phyloP scores from a whole-genome alignment of 768 basidiomycete species.

The Solioccasus polychromus region DNA sequence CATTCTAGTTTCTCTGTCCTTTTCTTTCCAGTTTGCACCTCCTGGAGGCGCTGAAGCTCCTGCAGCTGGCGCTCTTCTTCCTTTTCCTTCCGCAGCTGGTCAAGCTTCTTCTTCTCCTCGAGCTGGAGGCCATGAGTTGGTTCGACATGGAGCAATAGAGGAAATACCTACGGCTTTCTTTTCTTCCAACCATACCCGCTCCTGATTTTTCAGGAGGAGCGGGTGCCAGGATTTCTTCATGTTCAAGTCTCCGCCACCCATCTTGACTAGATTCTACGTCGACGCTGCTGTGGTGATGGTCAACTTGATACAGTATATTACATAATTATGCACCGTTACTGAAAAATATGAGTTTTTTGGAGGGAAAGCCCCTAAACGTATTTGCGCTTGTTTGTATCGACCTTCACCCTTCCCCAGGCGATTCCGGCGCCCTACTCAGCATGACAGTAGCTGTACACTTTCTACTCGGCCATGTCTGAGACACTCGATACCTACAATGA shows the following conservation, averaged over 20 bases:
- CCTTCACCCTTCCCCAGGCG: background rate
- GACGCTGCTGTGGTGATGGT: constrained; percentile 9
- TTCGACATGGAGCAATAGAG: background rate
- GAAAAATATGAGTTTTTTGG: background rate
- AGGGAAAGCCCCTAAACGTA: background rate
- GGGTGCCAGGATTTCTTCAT: constrained; percentile 99
- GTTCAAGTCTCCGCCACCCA: constrained; percentile 98
- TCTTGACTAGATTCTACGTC: constrained; percentile 48
- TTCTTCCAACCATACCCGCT: constrained; percentile 98
- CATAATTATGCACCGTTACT: constrained; percentile 2
- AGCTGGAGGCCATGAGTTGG: constrained; percentile 49
- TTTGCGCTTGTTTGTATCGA: constrained; percentile 33
- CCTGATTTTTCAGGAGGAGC: constrained; percentile 96
- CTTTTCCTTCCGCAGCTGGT: constrained; percentile 95
- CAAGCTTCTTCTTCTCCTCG: constrained; percentile 97
- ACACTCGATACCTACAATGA: constrained; percentile 28
- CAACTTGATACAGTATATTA: background rate
- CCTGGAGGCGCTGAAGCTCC: constrained; percentile 93
- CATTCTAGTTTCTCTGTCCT: constrained; percentile 93
- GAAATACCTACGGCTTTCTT: constrained; percentile 78
- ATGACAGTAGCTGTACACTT: constrained; percentile 9
- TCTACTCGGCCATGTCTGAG: constrained; percentile 36
- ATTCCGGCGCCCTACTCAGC: background rate
- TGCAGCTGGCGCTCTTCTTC: constrained; percentile 97
- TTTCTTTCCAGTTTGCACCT: constrained; percentile 94